A percentile compares a stretch with the other conserved stretches of the same genome.
Evolutionary conservation across 2,329 filamentous ascomycete genomes (phyloP).

Genomic region (Cladophialophora yegresii): DNA sequence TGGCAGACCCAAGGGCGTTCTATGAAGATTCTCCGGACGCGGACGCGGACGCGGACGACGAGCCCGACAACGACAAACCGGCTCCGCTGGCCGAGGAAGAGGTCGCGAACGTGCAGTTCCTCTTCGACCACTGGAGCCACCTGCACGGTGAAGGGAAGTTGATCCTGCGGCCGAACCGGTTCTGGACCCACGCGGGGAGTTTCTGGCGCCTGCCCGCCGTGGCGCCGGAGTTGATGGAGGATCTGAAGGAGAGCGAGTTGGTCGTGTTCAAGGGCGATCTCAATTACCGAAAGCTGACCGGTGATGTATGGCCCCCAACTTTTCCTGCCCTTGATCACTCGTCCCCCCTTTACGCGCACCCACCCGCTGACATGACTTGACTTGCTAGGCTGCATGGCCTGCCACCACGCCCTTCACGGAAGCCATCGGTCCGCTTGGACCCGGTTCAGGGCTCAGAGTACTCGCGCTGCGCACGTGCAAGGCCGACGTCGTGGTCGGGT

Average conservation of each 20-base stretch:
- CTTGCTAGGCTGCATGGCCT: conserved; percentile 70
- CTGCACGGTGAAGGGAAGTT: conserved; percentile 83
- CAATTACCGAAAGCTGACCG: conserved; percentile 91
- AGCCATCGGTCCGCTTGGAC: conserved; percentile 81
- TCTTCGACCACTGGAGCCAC: conserved; percentile 78
- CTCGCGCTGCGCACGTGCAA: conserved; percentile 92
- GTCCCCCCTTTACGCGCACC: background rate
- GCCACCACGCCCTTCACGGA: conserved; percentile 81
- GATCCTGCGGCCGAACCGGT: conserved; percentile 76
- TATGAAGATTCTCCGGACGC: conserved; percentile 76
- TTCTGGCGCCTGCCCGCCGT: conserved; percentile 81
- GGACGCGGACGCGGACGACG: conserved; percentile 51
- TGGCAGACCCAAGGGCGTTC: conserved; percentile 76
- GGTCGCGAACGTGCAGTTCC: conserved; percentile 65
- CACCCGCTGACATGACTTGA: conserved; percentile 1
- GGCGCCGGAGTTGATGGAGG: conserved; percentile 68
- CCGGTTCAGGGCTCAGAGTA: conserved; percentile 75
- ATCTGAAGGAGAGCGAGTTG: conserved; percentile 79
- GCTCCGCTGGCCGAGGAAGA: conserved; percentile 68
- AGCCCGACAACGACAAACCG: conserved; percentile 62
- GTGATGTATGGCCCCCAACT: conserved; percentile 65
- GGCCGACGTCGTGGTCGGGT: conserved; percentile 88
- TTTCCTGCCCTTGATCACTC: background rate
- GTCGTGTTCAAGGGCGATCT: conserved; percentile 97
- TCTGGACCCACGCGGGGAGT: conserved; percentile 87